Percentiles rank a stretch among this genome's conserved stretches.
phyloP scores from a whole-genome alignment of 805 yeast species.

The Wickerhamiella nectarea region DNA sequence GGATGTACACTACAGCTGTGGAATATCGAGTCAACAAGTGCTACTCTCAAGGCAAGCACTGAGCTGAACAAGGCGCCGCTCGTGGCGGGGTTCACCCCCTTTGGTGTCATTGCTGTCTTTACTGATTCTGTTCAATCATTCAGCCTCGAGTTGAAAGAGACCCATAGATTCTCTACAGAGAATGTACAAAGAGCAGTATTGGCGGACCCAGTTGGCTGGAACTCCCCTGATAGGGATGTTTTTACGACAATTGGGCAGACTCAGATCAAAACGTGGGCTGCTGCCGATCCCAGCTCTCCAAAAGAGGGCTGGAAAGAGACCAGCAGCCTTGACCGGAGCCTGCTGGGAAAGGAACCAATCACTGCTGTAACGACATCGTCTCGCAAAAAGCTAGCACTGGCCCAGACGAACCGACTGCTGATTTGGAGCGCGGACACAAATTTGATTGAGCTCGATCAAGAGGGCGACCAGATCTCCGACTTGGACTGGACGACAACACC shows the following conservation, averaged over 20 bases:
- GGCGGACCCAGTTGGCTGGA: slow-evolving; percentile 51
- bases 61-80: not conserved
- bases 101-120: slow-evolving; percentile 17
- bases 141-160: not conserved
- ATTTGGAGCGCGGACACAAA: slow-evolving; percentile 71
- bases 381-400: slow-evolving; percentile 59
- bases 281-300: not conserved
- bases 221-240: slow-evolving; percentile 29
- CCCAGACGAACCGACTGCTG: slow-evolving; percentile 43
- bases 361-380: slow-evolving; percentile 56
- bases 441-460: slow-evolving; percentile 54
- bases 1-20: slow-evolving; percentile 40
- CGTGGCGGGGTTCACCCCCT: not conserved
- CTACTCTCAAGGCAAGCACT: slow-evolving; percentile 1
- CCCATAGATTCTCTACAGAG: not conserved
- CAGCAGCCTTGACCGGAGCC: not conserved
- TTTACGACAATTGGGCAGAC: slow-evolving; percentile 43
- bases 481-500: slow-evolving; percentile 77
- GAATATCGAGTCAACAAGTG: slow-evolving; percentile 34
- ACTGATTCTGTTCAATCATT: not conserved
- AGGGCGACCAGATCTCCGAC: slow-evolving; percentile 43
- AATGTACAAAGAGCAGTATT: not conserved
- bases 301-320: slow-evolving; percentile 8
- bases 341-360: too few species aligned
- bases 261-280: slow-evolving; percentile 20